Percentiles rank a stretch among this genome's conserved stretches.
These are phyloP conservation scores for Tylopilus intermedius DNA, from an alignment of 768 basidiomycete genomes.

Conservation along the genomic window DNA sequence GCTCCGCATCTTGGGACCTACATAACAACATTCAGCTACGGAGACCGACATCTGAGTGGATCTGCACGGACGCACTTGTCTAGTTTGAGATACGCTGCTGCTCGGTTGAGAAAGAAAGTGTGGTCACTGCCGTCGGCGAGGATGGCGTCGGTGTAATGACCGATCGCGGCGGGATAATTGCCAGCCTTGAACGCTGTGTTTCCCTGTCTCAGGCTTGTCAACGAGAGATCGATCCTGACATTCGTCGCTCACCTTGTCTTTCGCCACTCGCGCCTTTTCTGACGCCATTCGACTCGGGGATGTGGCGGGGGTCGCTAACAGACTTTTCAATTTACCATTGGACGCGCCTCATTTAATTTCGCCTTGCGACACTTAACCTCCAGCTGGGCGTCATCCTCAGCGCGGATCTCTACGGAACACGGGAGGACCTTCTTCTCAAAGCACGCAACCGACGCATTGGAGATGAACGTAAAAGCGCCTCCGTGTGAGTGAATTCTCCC, in stretches of 20 bases:
- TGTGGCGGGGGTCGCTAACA: not conserved
- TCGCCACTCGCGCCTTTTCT: conserved; percentile 31
- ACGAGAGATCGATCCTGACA: not conserved
- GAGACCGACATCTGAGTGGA: not conserved
- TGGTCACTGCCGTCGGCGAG: conserved; percentile 63
- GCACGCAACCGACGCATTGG: not conserved
- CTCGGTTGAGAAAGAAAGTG: conserved; percentile 83
- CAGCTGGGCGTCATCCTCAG: not conserved
- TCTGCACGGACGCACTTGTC: conserved; percentile 69
- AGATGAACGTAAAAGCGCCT: conserved; percentile 17
- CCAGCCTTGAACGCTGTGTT: conserved; percentile 81
- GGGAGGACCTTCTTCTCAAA: not conserved
- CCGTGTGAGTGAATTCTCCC: conserved; percentile 20
- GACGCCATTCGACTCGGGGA: conserved; percentile 27
- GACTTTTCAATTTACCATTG: too few species aligned
- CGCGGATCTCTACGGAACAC: conserved; percentile 2
- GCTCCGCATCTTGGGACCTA: conserved; percentile 74
- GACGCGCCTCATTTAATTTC: too few species aligned
- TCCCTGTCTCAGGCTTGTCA: conserved; percentile 48
- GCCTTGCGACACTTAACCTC: not conserved
- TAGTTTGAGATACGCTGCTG: conserved; percentile 89
- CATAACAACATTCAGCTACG: not conserved
- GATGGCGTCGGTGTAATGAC: conserved; percentile 81
- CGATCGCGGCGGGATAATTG: conserved; percentile 74
- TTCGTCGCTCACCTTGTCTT: conserved; percentile 25